phyloP scores from a whole-genome alignment of 805 yeast genomes.

The Sungouiozyma ichnusensis region DNA sequence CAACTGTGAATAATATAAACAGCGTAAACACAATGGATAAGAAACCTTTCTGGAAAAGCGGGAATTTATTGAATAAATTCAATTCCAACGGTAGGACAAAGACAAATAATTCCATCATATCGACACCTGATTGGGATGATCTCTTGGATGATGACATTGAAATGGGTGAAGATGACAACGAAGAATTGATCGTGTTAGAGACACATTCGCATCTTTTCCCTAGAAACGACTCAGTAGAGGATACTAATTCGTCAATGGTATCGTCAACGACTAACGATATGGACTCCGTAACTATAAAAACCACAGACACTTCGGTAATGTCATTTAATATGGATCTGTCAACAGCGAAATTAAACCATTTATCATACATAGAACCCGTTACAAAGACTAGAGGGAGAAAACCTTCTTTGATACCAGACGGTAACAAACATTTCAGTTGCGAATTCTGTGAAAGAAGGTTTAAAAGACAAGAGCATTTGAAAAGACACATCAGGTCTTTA shows the following conservation, averaged over 20 bases:
- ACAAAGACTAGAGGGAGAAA: constrained; percentile 53
- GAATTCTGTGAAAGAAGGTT: constrained; percentile 54
- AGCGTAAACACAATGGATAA: not conserved
- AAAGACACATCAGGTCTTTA: constrained; percentile 61
- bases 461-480: constrained; percentile 68
- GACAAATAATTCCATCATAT: not conserved
- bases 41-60: constrained; percentile 1
- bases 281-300: not conserved
- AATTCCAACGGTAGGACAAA: constrained; percentile 4
- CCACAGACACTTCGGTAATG: not conserved
- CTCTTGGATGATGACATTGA: not conserved
- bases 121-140: constrained; percentile 2
- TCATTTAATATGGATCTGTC: not conserved
- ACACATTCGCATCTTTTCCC: not conserved
- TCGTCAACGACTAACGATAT: not conserved
- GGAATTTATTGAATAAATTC: not conserved
- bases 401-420: constrained; percentile 50
- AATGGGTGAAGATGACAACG: constrained; percentile 1
- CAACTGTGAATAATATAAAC: constrained; percentile 3
- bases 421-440: constrained; percentile 49
- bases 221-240: not conserved
- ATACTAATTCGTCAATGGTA: not conserved
- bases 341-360: not conserved
- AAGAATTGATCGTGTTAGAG: not conserved
- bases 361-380: constrained; percentile 2